Conservation (phyloP, 305 asterid species). For the Nicotiana rustica region DNA sequence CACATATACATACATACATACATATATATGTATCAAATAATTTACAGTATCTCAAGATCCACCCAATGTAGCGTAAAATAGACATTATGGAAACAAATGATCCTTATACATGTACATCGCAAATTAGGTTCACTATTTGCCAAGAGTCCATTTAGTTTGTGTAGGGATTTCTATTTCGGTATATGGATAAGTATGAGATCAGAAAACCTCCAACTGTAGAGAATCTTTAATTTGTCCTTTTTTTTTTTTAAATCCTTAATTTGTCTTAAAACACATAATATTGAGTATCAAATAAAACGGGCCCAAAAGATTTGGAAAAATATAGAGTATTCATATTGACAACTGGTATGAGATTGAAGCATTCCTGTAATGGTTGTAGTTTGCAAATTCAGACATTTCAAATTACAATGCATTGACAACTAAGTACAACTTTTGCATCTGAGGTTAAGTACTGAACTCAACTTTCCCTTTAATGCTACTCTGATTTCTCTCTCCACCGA, state of each 20-base stretch:
- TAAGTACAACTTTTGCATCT: not conserved
- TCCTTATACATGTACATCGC: no score
- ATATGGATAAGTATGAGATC: not conserved
- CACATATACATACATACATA: not conserved
- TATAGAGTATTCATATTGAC: not conserved
- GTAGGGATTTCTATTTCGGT: not conserved
- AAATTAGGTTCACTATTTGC: not conserved
- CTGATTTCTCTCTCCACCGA: not conserved
- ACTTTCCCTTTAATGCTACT: no score
- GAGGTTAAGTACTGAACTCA: not conserved
- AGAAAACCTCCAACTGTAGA: not conserved
- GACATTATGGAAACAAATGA: no score
- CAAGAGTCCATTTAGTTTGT: not conserved
- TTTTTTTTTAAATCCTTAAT: not conserved
- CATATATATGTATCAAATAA: not conserved
- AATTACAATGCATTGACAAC: not conserved
- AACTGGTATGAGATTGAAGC: not conserved
- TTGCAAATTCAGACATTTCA: not conserved
- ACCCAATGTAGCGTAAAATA: not conserved
- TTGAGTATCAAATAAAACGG: not conserved
- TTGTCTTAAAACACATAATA: not conserved
- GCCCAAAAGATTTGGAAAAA: not conserved
- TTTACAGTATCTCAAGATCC: not conserved
- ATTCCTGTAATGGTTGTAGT: not conserved
- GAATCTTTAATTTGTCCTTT: not conserved